Conservation (phyloP, 768 basidiomycete genomes). For the Trametes punicea region DNA sequence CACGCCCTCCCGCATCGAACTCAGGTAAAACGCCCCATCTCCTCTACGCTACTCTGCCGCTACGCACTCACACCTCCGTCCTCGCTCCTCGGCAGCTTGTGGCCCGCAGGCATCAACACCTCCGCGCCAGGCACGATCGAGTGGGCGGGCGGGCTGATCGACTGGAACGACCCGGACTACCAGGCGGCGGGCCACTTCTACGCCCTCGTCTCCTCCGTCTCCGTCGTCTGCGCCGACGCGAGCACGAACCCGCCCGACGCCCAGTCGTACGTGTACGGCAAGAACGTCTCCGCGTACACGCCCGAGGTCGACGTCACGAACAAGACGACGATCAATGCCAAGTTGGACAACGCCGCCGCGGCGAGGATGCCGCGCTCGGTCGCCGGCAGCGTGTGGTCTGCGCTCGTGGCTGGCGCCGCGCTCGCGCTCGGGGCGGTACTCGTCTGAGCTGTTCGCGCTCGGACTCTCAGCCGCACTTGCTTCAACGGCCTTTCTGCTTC, state of each 20-base stretch:
- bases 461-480: not conserved
- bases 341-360: slow-evolving; percentile 41
- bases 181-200: slow-evolving; percentile 70
- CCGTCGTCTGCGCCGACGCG: slow-evolving; percentile 61
- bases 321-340: slow-evolving; percentile 45
- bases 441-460: not conserved
- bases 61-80: not conserved
- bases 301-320: slow-evolving; percentile 61
- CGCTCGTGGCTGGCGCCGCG: slow-evolving; percentile 6
- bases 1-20: slow-evolving; percentile 77
- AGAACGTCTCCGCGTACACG: slow-evolving; percentile 48
- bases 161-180: slow-evolving; percentile 82
- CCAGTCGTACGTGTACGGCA: slow-evolving; percentile 62
- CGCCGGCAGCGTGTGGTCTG: not conserved
- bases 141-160: slow-evolving; percentile 82
- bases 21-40: slow-evolving; percentile 54
- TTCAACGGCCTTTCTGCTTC: too few relatives aligned
- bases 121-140: slow-evolving; percentile 64
- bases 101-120: slow-evolving; percentile 74
- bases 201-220: slow-evolving; percentile 56
- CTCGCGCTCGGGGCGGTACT: slow-evolving; percentile 14
- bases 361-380: not conserved
- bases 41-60: not conserved
- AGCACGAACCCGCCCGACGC: slow-evolving; percentile 40
- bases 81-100: slow-evolving; percentile 41